phyloP scores from a whole-genome alignment of 2,329 filamentous ascomycete genomes.

The Phyllosticta citrichinensis region DNA sequence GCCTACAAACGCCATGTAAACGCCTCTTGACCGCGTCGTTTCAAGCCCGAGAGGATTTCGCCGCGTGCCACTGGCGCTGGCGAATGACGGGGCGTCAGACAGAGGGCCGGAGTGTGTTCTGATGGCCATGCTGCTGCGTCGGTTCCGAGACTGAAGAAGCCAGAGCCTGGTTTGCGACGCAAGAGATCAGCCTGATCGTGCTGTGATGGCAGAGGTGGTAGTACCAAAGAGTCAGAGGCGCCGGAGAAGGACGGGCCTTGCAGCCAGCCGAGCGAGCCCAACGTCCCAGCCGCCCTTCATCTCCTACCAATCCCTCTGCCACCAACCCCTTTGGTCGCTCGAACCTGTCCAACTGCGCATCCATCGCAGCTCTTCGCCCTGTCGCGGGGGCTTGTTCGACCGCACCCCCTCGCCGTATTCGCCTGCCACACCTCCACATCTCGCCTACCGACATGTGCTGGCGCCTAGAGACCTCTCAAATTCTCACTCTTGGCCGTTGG shows the following conservation, averaged over 20 bases:
- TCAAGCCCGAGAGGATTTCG: neutral
- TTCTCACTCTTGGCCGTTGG: neutral
- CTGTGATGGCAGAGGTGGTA: neutral
- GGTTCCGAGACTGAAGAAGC: neutral
- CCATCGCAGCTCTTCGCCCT: neutral
- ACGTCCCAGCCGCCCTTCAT: neutral
- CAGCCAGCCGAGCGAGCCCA: neutral
- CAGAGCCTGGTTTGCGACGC: neutral
- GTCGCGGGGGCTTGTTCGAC: neutral
- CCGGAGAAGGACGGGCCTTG: neutral
- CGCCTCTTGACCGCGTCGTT: neutral
- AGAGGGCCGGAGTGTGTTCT: neutral
- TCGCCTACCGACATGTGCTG: neutral
- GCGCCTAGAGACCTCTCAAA: neutral
- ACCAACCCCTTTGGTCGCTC: neutral
- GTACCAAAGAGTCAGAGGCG: neutral
- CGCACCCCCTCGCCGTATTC: neutral
- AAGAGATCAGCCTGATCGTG: neutral
- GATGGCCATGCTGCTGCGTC: neutral
- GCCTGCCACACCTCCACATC: neutral
- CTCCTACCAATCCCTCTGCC: neutral
- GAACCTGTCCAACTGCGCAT: neutral
- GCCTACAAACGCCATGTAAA: neutral
- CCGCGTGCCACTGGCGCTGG: neutral
- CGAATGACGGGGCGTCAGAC: neutral